Base-by-base conservation (phyloP, 768 basidiomycete genomes). In the Suillus paluster region DNA sequence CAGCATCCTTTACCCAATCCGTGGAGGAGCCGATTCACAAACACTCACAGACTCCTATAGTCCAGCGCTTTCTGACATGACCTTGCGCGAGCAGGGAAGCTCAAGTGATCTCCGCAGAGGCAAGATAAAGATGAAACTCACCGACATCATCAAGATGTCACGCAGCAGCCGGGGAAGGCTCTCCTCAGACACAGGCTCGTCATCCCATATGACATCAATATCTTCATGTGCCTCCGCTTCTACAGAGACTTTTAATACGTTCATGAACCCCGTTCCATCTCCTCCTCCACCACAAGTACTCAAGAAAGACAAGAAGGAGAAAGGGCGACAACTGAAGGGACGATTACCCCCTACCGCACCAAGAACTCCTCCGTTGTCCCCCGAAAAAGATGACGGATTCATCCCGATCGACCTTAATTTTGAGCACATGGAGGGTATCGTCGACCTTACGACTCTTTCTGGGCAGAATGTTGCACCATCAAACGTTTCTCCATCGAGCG, bases 381-480 rank as follows among this genome's bases (percentile, higher is more conserved):
- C 65, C 61, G 64, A 80, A 33, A 50, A 50, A 64, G 57, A 72
- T 65, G 68, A 57, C 52, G 25, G 65, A 17, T 60, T 66, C 64
- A 62, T 67, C 66, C 61, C 15, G 57, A 70, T 63, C 57, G 67
- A 64, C 67, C 77, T 63, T 68, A 74, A 62, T 70, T 74, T 57
- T 48, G 83, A 89, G 11, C 77, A 84, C 56, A 94, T 97, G 84
- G 89, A 91, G 42, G 95, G 90, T 7, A 94, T 97, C 69, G 78
- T 97, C 64, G 81, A 94, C 68, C 19, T 58, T 62, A 17, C 53
- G 68, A 23, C 63, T 63, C 8, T 46, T 10, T 45, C 70, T 0
- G 41, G 52, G 30, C 57, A 64, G 10, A 33, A 60, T 55, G 30
- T 57, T 57, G 42, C 60, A 66, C 65, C 69, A 69, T 63, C 62